Base-by-base conservation (phyloP, 2,329 filamentous ascomycete genomes). In the Cytospora paraplurivora region DNA sequence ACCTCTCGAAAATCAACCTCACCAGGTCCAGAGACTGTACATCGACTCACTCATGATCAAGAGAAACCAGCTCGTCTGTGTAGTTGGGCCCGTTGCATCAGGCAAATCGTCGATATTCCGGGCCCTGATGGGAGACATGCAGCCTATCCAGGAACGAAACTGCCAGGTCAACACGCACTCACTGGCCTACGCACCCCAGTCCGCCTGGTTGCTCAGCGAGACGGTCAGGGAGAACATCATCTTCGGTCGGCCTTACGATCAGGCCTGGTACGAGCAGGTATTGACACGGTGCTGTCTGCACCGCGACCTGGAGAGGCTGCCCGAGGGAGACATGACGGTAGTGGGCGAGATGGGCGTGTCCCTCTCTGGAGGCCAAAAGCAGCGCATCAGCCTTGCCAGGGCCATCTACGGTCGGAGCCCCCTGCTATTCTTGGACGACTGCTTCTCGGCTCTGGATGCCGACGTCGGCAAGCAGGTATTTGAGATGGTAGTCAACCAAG, bases 241-340 rank as follows among this genome's bases (percentile, higher is more conserved):
- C 7, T 90, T 90, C 64, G 86, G 86, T 6, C 84, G 82, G 17
- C 75, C 76, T 1, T 80, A 77, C 55, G 78, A 88, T 44, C 76
- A 79, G 21, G 74, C 73, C 11, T 88, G 87, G 86, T 90, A 90
- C 70, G 78, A 87, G 57, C 72, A 83, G 58, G 87, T 89, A 8
- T 76, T 90, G 13, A 84, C 88, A 69, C 85, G 87, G 11, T 89
- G 87, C 70, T 86, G 86, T 2, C 75, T 90, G 12, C 58, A 61
- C 51, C 34, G 50, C 1, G 87, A 89, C 75, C 74, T 89, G n/a
- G 84, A 88, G n/a, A 88, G 88, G 12, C 58, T 67, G 12, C 64
- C 66, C 15, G 35, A 53, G 13, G 67, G 69, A 2, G 68, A 70
- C 34, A 53, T 33, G 12, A 70, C 69, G 7, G 34, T 65, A 11